These are phyloP conservation scores for Pulveroboletus ravenelii DNA, from an alignment of 768 basidiomycete species.

Conservation along the genomic window DNA sequence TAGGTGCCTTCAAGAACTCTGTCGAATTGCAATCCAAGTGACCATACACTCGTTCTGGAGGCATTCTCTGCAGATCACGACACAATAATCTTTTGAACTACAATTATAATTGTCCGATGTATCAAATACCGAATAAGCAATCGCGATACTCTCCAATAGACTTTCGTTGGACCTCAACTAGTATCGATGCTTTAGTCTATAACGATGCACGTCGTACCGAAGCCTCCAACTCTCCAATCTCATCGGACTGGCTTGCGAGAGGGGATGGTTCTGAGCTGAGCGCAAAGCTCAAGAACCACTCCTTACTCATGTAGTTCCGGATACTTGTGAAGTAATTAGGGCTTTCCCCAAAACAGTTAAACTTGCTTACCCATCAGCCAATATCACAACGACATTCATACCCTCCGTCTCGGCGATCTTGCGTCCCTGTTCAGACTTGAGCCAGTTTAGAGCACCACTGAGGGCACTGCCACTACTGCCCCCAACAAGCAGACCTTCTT, in stretches of 20 bases:
- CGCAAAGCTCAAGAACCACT: constrained; percentile 80
- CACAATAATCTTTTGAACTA: background rate
- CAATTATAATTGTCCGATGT: background rate
- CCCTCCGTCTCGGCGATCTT: constrained; percentile 61
- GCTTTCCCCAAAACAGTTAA: background rate
- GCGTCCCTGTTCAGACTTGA: constrained; percentile 66
- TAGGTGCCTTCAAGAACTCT: constrained; percentile 91
- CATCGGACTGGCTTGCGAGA: constrained; percentile 20
- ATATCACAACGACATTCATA: constrained; percentile 81
- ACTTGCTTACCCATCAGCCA: constrained; percentile 78
- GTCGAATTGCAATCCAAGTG: constrained; percentile 67
- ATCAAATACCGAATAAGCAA: background rate
- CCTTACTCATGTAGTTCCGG: constrained; percentile 91
- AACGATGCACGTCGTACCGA: constrained; percentile 5
- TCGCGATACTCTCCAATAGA: background rate
- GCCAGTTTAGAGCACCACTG: constrained; percentile 70
- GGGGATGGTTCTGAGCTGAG: constrained; percentile 51
- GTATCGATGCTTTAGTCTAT: background rate
- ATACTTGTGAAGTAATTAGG: constrained; percentile 44
- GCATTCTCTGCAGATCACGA: background rate
- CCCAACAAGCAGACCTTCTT: constrained; percentile 87
- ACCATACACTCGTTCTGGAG: background rate
- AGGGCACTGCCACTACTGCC: constrained; percentile 90
- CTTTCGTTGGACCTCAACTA: background rate
- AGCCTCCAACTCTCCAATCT: background rate